phyloP scores from a whole-genome alignment of 2,329 filamentous ascomycete genomes.

The Sclerotiophoma versabilis region DNA sequence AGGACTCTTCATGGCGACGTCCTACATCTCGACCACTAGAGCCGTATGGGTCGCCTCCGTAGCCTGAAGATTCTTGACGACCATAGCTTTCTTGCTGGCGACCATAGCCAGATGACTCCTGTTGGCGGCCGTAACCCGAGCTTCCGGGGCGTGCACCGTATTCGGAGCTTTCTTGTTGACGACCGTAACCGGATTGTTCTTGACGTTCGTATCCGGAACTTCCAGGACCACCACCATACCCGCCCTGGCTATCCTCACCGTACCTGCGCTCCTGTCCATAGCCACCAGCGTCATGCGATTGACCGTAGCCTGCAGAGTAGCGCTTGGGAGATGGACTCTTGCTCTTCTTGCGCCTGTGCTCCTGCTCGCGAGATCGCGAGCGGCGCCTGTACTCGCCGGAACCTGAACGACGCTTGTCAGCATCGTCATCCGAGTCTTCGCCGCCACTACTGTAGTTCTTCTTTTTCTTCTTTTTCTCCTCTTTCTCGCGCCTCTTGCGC shows the following conservation, averaged over 20 bases:
- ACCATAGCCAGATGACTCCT: constrained; percentile 11
- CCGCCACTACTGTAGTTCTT: constrained; percentile 47
- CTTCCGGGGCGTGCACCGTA: constrained; percentile 11
- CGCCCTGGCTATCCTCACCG: constrained; percentile 24
- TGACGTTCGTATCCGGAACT: constrained; percentile 14
- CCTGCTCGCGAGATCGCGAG: constrained; percentile 17
- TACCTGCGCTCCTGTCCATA: constrained; percentile 32
- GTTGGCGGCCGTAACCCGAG: constrained; percentile 9
- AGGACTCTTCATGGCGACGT: constrained; percentile 17
- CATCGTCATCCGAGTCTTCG: constrained; percentile 35
- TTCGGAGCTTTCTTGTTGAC: constrained; percentile 5
- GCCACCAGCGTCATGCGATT: constrained; percentile 15
- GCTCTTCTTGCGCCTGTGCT: constrained; percentile 25
- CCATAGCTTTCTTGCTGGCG: constrained; percentile 15
- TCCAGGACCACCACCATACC: constrained; percentile 5
- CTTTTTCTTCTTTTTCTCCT: constrained; percentile 50
- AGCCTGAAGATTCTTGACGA: constrained; percentile 19
- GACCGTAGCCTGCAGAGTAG: constrained; percentile 25
- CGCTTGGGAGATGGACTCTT: constrained; percentile 26
- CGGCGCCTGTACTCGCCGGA: constrained; percentile 25
- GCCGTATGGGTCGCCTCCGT: constrained; percentile 5
- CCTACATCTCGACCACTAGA: constrained; percentile 6
- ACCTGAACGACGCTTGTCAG: constrained; percentile 33
- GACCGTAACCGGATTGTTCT: constrained; percentile 7
- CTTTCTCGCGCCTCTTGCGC: constrained; percentile 29